A percentile compares a stretch with the other conserved stretches of the same genome.
These are phyloP conservation scores for Leccinellum luteum DNA, from an alignment of 768 basidiomycete species.

Conservation along the genomic window DNA sequence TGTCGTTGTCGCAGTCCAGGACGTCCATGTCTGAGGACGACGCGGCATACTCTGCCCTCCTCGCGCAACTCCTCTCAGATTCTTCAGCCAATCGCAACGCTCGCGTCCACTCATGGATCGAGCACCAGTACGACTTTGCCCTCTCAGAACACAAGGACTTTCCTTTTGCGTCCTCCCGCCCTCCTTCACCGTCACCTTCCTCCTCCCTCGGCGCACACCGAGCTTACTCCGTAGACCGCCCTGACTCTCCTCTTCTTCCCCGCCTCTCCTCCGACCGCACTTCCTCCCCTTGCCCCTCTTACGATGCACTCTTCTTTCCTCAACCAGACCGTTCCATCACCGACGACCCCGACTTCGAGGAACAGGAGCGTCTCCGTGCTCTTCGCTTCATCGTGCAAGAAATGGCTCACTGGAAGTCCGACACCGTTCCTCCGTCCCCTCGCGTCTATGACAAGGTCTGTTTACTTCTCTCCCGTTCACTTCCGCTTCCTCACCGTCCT, in stretches of 20 bases:
- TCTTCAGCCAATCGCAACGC: constrained; percentile 24
- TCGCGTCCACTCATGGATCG: constrained; percentile 34
- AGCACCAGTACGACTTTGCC: constrained; percentile 36
- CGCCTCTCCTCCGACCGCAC: constrained; percentile 23
- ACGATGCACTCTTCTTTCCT: constrained; percentile 37
- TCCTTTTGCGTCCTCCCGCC: constrained; percentile 8
- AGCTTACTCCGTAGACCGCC: constrained; percentile 20
- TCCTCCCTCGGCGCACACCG: constrained; percentile 33
- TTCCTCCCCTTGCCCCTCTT: constrained; percentile 28
- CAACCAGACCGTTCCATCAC: constrained; percentile 1
- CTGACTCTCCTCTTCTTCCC: constrained; percentile 32
- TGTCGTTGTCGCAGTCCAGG: not conserved
- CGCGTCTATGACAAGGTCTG: constrained; percentile 15
- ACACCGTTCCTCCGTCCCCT: not conserved
- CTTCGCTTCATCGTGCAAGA: constrained; percentile 37
- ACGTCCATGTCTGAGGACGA: constrained; percentile 31
- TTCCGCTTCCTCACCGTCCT: not conserved
- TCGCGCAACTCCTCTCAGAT: constrained; percentile 28
- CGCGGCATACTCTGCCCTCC: constrained; percentile 27
- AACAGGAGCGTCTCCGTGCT: constrained; percentile 33
- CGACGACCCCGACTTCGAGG: constrained; percentile 19
- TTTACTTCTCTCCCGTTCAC: not conserved
- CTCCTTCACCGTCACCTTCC: constrained; percentile 29
- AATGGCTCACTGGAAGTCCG: constrained; percentile 30
- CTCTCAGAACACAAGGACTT: constrained; percentile 22